Percentiles rank a stretch among this genome's conserved stretches.
Conservation (phyloP, 768 basidiomycete genomes). For the Pisolithus orientalis region DNA sequence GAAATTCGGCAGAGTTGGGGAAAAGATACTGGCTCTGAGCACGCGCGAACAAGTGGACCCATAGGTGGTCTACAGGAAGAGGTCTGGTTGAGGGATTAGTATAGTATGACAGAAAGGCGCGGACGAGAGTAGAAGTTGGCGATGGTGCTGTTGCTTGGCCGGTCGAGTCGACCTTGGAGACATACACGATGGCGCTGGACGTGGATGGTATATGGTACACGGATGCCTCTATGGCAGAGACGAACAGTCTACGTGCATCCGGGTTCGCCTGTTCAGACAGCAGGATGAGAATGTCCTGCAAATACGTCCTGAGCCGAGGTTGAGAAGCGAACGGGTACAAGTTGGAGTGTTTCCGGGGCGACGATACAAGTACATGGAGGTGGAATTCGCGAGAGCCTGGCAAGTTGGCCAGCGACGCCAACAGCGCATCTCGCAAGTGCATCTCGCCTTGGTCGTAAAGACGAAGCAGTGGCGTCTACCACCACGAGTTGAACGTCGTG, state of each 20-base stretch:
- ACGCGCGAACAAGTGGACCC: slow-evolving; percentile 87
- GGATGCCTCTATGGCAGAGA: slow-evolving; percentile 73
- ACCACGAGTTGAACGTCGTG: neutral
- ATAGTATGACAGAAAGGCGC: slow-evolving; percentile 59
- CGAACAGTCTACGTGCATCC: slow-evolving; percentile 52
- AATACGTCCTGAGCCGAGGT: slow-evolving; percentile 53
- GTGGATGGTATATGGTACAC: slow-evolving; percentile 72
- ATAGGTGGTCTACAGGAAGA: slow-evolving; percentile 47
- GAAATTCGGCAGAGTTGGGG: slow-evolving; percentile 71
- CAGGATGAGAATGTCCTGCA: slow-evolving; percentile 75
- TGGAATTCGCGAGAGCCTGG: slow-evolving; percentile 71
- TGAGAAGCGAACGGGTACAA: slow-evolving; percentile 71
- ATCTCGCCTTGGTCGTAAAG: slow-evolving; percentile 10
- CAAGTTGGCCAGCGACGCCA: slow-evolving; percentile 46
- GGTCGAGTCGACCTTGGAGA: slow-evolving; percentile 93
- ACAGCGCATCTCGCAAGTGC: slow-evolving; percentile 57
- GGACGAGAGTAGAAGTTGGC: slow-evolving; percentile 66
- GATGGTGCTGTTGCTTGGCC: slow-evolving; percentile 62
- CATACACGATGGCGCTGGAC: slow-evolving; percentile 68
- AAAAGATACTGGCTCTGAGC: slow-evolving; percentile 92
- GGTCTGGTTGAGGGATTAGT: slow-evolving; percentile 59
- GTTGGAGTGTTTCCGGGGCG: slow-evolving; percentile 57
- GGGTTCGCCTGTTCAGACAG: slow-evolving; percentile 55
- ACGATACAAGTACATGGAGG: slow-evolving; percentile 66
- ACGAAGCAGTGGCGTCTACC: neutral